A percentile compares a stretch with the other conserved stretches of the same genome.
phyloP scores from a whole-genome alignment of 177 flowering plant species.

The Tripterygium wilfordii region DNA sequence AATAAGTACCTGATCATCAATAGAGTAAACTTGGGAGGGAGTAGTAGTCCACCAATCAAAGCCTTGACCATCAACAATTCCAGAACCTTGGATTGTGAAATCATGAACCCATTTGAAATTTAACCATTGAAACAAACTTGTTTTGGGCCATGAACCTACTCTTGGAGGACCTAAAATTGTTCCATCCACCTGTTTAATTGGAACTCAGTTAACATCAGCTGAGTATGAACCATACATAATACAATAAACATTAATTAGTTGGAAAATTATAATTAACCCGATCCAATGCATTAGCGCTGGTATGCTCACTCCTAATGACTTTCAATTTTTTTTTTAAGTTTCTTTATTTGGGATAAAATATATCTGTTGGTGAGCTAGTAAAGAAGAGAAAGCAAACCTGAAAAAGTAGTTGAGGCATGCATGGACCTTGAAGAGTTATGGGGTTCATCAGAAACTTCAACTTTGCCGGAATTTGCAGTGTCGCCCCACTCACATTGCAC shows the following conservation, averaged over 20 bases:
- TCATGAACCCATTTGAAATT: slow-evolving; percentile 77
- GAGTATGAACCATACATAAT: neutral
- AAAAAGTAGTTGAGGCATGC: slow-evolving; percentile 61
- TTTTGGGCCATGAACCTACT: slow-evolving; percentile 54
- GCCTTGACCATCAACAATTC: slow-evolving; percentile 78
- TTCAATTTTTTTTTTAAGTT: neutral
- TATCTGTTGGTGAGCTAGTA: neutral
- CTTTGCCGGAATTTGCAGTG: slow-evolving; percentile 49
- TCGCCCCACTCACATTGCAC: slow-evolving; percentile 48
- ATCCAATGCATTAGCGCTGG: too few species aligned
- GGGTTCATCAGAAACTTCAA: slow-evolving; percentile 60
- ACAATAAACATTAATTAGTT: too few species aligned
- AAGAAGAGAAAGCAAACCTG: slow-evolving; percentile 39
- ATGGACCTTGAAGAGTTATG: slow-evolving; percentile 74
- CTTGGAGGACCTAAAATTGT: slow-evolving; percentile 58
- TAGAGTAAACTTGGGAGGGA: too few species aligned
- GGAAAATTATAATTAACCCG: too few species aligned
- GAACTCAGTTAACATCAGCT: neutral
- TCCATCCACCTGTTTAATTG: slow-evolving; percentile 69
- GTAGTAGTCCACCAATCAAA: slow-evolving; percentile 61
- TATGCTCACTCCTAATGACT: too few species aligned
- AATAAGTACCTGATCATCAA: too few species aligned
- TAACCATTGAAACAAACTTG: slow-evolving; percentile 68
- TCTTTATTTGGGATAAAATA: neutral
- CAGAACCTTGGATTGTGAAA: slow-evolving; percentile 74